Evolutionary conservation across 805 yeast genomes (phyloP).

Genomic region (Candida argentea): DNA sequence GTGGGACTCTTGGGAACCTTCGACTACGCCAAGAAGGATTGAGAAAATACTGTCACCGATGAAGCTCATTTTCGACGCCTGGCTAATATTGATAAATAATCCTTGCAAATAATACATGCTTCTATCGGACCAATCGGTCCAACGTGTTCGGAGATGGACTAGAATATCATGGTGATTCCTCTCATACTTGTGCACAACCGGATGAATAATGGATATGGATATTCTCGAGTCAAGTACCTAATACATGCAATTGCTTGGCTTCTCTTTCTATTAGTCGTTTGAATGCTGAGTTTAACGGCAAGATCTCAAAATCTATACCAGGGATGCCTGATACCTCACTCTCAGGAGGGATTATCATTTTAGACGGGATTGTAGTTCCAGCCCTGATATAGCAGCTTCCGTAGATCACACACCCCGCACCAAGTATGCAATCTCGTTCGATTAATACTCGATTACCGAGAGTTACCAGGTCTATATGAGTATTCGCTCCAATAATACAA

Average conservation of each 20-base stretch:
- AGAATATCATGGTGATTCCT: too few relatives aligned
- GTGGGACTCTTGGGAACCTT: too few relatives aligned
- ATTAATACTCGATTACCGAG: conserved; percentile 42
- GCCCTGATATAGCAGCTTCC: conserved; percentile 42
- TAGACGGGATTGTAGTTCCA: conserved; percentile 31
- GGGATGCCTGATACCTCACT: conserved; percentile 29
- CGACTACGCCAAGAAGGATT: too few relatives aligned
- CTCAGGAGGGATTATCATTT: conserved; percentile 42
- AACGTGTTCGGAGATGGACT: too few relatives aligned
- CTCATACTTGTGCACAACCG: too few relatives aligned
- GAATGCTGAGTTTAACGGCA: conserved; percentile 19
- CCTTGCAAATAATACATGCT: too few relatives aligned
- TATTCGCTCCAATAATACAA: conserved; percentile 27
- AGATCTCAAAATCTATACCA: conserved; percentile 19
- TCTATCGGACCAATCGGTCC: too few relatives aligned
- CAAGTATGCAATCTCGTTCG: conserved; percentile 31
- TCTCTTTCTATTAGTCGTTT: conserved; percentile 27
- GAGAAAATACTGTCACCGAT: too few relatives aligned
- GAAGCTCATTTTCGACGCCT: too few relatives aligned
- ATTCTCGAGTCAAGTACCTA: conserved; percentile 4
- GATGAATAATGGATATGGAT: too few relatives aligned
- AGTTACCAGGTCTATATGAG: conserved; percentile 23
- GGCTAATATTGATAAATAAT: too few relatives aligned
- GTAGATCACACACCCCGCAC: conserved; percentile 29
- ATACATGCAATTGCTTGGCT: conserved; percentile 16